phyloP scores from a whole-genome alignment of 306 rosid genomes.

The Quercus ilex region DNA sequence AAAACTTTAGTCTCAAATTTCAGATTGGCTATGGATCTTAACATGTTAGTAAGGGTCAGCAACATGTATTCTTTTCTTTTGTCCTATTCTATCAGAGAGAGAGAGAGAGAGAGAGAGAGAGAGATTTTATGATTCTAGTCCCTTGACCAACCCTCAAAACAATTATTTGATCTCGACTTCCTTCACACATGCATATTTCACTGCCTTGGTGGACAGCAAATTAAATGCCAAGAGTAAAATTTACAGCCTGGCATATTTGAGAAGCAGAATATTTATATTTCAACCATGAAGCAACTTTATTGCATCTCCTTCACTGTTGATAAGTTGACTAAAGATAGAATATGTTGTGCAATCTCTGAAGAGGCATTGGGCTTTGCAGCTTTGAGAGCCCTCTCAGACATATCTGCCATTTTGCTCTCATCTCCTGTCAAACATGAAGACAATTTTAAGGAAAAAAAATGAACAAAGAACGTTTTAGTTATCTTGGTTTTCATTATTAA shows the following conservation, averaged over 20 bases:
- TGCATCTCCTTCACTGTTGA: slow-evolving; percentile 22
- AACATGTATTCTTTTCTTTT: too few relatives aligned
- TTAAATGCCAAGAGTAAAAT: slow-evolving; percentile 5
- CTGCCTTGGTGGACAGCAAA: background rate
- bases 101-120: background rate
- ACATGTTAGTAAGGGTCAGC: too few relatives aligned
- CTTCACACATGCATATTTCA: background rate
- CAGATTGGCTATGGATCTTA: too few relatives aligned
- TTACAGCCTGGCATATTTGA: background rate
- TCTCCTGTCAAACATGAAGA: slow-evolving; percentile 40
- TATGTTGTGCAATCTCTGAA: slow-evolving; percentile 51
- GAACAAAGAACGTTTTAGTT: too few relatives aligned
- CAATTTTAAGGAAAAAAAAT: background rate
- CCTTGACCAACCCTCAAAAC: background rate
- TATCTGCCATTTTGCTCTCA: slow-evolving; percentile 56
- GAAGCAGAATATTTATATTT: background rate
- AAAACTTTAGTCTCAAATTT: too few relatives aligned
- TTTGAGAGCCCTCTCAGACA: slow-evolving; percentile 75
- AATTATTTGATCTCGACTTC: background rate
- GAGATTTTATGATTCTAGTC: background rate
- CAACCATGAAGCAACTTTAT: slow-evolving; percentile 5
- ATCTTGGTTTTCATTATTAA: too few relatives aligned
- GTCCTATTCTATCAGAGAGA: too few relatives aligned
- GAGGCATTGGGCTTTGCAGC: slow-evolving; percentile 63
- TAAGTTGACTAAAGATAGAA: slow-evolving; percentile 44